These are phyloP conservation scores for Rhodotorula sp. DNA, from an alignment of 1,284 basidiomycete species.

Conservation along the genomic window DNA sequence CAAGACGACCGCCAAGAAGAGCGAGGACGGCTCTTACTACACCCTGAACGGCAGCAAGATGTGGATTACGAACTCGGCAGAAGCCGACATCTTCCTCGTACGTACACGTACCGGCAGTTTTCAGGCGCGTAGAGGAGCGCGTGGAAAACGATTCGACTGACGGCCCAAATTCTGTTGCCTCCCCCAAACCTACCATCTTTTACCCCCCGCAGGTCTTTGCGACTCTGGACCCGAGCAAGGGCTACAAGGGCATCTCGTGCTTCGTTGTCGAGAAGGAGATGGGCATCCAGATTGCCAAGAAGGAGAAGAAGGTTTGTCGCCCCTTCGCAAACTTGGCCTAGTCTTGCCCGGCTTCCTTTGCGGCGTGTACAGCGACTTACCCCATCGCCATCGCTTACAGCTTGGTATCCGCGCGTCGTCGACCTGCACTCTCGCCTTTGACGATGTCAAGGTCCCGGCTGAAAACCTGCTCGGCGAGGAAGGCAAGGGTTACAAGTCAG, in stretches of 20 bases:
- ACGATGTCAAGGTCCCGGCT: constrained; percentile 86
- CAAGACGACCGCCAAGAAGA: constrained; percentile 85
- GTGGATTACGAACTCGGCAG: constrained; percentile 98
- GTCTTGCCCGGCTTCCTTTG: constrained; percentile 1
- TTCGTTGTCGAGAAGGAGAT: constrained; percentile 95
- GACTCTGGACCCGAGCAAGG: constrained; percentile 88
- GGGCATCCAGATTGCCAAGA: constrained; percentile 97
- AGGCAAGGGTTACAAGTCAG: constrained; percentile 89
- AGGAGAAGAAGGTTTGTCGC: constrained; percentile 78
- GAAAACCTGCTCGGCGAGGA: constrained; percentile 92
- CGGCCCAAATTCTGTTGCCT: no score
- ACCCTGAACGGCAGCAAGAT: constrained; percentile 94
- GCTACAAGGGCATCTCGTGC: constrained; percentile 98
- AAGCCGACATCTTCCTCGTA: constrained; percentile 77
- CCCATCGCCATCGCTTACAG: constrained; percentile 39
- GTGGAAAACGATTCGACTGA: no score
- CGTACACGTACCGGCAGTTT: background rate
- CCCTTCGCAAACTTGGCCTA: constrained; percentile 36
- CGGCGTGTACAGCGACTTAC: background rate
- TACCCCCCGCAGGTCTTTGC: constrained; percentile 70
- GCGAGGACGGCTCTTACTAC: constrained; percentile 69
- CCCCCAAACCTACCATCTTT: background rate
- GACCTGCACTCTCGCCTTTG: constrained; percentile 93
- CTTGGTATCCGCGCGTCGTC: constrained; percentile 96
- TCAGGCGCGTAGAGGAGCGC: no score